Evolutionary conservation across 768 basidiomycete genomes (phyloP).

Genomic region (Auriscalpium vulgare): DNA sequence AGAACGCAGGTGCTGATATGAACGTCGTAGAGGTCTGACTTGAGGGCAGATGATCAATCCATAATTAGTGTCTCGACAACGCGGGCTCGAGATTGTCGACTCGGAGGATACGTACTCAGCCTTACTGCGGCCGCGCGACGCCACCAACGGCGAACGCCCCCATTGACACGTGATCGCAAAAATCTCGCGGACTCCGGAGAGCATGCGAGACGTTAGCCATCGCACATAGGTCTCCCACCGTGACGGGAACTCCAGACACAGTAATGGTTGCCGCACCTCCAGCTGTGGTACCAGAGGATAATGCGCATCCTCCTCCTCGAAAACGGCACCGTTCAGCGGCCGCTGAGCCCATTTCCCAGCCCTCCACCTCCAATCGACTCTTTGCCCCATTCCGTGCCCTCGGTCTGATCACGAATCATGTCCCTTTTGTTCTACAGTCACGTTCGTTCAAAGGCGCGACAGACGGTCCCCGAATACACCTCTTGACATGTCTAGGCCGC

Average conservation of each 20-base stretch:
- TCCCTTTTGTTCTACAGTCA: slow-evolving; percentile 84
- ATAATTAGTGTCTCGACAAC: no score
- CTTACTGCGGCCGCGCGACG: no score
- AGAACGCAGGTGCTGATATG: no score
- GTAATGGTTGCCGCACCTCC: background rate
- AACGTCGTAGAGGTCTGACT: no score
- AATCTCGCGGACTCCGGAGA: no score
- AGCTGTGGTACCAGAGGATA: background rate
- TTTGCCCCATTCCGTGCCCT: slow-evolving; percentile 94
- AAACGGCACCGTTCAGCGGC: background rate
- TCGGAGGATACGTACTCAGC: no score
- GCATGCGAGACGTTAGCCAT: no score
- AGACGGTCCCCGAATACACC: slow-evolving; percentile 73
- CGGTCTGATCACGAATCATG: slow-evolving; percentile 87
- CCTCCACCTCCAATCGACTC: slow-evolving; percentile 30
- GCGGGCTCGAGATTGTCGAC: no score
- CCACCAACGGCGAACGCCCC: no score
- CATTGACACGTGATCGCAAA: no score
- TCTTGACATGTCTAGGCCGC: slow-evolving; percentile 81
- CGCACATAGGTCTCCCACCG: no score
- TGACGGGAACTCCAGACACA: background rate
- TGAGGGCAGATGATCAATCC: no score
- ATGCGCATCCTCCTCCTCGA: background rate
- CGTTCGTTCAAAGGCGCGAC: slow-evolving; percentile 79
- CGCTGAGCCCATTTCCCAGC: background rate